phyloP scores from a whole-genome alignment of 768 basidiomycete species.

The Lactifluus piperatus region DNA sequence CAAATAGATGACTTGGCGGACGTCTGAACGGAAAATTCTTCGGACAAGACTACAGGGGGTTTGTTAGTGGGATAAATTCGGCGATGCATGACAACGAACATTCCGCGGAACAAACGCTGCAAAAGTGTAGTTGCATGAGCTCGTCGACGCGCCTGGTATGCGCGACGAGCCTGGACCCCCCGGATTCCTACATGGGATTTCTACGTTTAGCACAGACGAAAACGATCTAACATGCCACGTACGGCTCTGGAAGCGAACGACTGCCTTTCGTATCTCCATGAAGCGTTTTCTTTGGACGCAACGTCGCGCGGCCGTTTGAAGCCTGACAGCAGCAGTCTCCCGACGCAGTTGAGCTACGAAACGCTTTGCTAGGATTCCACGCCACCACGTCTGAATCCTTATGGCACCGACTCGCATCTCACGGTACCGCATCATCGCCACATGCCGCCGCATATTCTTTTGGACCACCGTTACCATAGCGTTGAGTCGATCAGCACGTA shows the following conservation, averaged over 20 bases:
- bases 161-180: slow-evolving; percentile 58
- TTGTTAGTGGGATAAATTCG: not conserved
- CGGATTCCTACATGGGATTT: slow-evolving; percentile 49
- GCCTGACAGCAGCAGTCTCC: slow-evolving; percentile 61
- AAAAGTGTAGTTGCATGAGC: slow-evolving; percentile 57
- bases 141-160: slow-evolving; percentile 47
- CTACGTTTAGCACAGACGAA: slow-evolving; percentile 4
- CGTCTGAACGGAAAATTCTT: slow-evolving; percentile 46
- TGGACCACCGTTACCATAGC: slow-evolving; percentile 91
- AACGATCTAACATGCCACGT: slow-evolving; percentile 30
- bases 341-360: slow-evolving; percentile 63
- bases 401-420: slow-evolving; percentile 65
- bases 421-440: slow-evolving; percentile 77
- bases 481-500: slow-evolving; percentile 83
- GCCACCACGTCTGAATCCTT: slow-evolving; percentile 90
- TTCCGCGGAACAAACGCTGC: slow-evolving; percentile 80
- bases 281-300: slow-evolving; percentile 70
- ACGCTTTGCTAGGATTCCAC: slow-evolving; percentile 69
- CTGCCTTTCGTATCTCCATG: slow-evolving; percentile 47
- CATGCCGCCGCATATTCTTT: slow-evolving; percentile 87
- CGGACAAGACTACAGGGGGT: slow-evolving; percentile 40
- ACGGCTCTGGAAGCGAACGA: slow-evolving; percentile 81
- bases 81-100: slow-evolving; percentile 45
- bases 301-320: slow-evolving; percentile 67
- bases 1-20: slow-evolving; percentile 68